Conservation (phyloP, 139 green algal genomes). For the Coelastrella sp. region DNA sequence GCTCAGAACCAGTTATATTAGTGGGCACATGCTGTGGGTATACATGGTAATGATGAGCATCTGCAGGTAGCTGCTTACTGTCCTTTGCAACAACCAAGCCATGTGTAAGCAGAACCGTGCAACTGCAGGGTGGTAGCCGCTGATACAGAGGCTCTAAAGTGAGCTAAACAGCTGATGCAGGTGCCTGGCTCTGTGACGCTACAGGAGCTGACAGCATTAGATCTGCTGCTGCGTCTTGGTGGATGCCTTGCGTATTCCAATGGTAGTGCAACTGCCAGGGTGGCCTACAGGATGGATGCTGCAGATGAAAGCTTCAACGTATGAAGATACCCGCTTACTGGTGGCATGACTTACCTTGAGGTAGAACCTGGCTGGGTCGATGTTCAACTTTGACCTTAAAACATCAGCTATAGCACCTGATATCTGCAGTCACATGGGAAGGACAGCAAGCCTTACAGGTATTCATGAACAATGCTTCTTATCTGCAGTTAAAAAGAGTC, state of each 20-base stretch:
- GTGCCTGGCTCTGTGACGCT: no score
- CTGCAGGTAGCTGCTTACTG: no score
- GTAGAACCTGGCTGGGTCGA: slow-evolving; percentile 62
- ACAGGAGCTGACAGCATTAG: no score
- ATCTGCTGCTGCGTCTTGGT: no score
- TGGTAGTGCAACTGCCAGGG: no score
- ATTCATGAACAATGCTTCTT: background rate
- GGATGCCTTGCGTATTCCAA: no score
- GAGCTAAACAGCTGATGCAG: background rate
- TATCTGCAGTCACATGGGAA: slow-evolving; percentile 57
- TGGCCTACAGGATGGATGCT: no score
- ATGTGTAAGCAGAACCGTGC: no score
- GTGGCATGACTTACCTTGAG: slow-evolving; percentile 52
- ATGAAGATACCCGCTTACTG: background rate
- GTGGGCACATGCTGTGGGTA: no score
- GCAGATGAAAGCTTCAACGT: no score
- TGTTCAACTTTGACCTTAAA: slow-evolving; percentile 57
- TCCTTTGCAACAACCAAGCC: no score
- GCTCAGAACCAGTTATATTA: background rate
- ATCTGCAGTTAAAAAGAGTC: background rate
- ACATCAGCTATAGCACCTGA: slow-evolving; percentile 60
- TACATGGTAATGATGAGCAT: no score
- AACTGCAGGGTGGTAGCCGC: background rate
- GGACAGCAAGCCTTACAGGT: background rate
- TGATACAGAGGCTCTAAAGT: background rate